Evolutionary conservation across 1,139 yeast genomes (phyloP).

Genomic region (Komagataea norvegica): DNA sequence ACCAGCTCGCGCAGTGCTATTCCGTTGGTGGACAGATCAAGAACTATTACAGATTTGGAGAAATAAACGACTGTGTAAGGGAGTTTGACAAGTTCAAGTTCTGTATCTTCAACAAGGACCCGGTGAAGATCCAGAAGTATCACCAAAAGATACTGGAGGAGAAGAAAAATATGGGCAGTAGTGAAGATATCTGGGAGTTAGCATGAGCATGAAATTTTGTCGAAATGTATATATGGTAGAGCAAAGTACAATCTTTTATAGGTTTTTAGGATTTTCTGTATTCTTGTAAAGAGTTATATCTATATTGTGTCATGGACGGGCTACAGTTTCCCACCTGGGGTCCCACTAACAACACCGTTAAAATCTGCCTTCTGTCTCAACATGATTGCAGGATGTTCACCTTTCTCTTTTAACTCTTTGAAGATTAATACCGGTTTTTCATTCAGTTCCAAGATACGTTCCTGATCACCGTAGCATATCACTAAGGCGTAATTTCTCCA

Average conservation of each 20-base stretch:
- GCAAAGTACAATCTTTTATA: too few species aligned
- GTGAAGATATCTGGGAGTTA: constrained; percentile 79
- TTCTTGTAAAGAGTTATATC: neutral
- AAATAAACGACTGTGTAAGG: constrained; percentile 62
- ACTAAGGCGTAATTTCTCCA: constrained; percentile 89
- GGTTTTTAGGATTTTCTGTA: too few species aligned
- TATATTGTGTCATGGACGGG: neutral
- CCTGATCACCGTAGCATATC: constrained; percentile 88
- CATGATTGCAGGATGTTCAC: constrained; percentile 92
- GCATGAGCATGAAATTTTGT: neutral
- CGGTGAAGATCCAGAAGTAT: constrained; percentile 61
- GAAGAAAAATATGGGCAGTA: constrained; percentile 60
- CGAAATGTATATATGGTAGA: neutral
- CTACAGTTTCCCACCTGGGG: constrained; percentile 24
- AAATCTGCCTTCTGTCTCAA: constrained; percentile 69
- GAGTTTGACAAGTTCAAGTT: constrained; percentile 77
- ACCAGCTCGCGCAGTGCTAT: constrained; percentile 79
- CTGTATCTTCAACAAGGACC: constrained; percentile 59
- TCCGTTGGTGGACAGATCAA: constrained; percentile 86
- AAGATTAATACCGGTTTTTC: constrained; percentile 90
- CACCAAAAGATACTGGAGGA: constrained; percentile 60
- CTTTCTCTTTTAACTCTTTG: constrained; percentile 80
- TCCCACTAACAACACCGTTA: constrained; percentile 9
- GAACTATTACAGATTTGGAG: constrained; percentile 78
- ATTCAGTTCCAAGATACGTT: constrained; percentile 73